Evolutionary conservation across 768 basidiomycete species (phyloP).

Genomic region (Asterophora parasitica): DNA sequence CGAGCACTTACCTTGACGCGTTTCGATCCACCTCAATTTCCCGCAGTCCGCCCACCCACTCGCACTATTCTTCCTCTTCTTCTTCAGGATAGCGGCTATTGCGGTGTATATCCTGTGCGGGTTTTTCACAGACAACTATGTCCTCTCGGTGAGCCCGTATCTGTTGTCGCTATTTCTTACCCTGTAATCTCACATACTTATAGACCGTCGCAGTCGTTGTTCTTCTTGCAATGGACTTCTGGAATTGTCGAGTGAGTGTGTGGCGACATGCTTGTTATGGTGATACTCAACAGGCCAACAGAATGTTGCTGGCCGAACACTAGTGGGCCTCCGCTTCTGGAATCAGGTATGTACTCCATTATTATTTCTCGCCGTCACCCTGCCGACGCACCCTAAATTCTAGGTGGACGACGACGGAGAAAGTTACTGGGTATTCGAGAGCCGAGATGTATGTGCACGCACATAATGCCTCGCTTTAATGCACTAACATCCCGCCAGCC

Average conservation of each 20-base stretch:
- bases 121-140: constrained; percentile 85
- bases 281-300: constrained; percentile 22
- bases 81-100: constrained; percentile 87
- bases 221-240: constrained; percentile 95
- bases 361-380: background rate
- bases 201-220: constrained; percentile 89
- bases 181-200: background rate
- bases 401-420: constrained; percentile 96
- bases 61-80: constrained; percentile 81
- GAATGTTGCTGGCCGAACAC: constrained; percentile 91
- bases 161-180: background rate
- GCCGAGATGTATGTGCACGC: constrained; percentile 70
- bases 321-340: constrained; percentile 96
- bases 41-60: constrained; percentile 76
- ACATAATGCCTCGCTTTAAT: background rate
- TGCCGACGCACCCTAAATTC: constrained; percentile 1
- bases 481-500: constrained; percentile 44
- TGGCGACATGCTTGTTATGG: background rate
- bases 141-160: constrained; percentile 69
- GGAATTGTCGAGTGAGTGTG: constrained; percentile 84
- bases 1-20: constrained; percentile 6
- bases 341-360: constrained; percentile 61
- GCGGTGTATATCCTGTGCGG: constrained; percentile 92
- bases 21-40: constrained; percentile 9
- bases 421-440: constrained; percentile 97